Evolutionary conservation across 2,329 filamentous ascomycete species (phyloP).

Genomic region (Pochonia chlamydosporia): DNA sequence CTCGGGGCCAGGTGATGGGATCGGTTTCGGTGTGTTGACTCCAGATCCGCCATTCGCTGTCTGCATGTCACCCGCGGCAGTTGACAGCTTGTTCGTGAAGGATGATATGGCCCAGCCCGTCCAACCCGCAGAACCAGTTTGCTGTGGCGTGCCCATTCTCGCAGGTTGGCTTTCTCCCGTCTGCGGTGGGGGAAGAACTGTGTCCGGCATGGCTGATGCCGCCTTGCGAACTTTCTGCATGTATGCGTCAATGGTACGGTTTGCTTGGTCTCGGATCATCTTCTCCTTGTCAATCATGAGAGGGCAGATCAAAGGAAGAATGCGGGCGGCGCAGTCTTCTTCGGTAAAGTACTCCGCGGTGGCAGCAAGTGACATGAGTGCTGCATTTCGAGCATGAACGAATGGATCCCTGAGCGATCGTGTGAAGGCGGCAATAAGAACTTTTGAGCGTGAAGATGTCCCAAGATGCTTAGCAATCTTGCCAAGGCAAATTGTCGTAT

Average conservation of each 20-base stretch:
- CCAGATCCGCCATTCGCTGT: constrained; percentile 41
- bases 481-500: constrained; percentile 94
- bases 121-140: constrained; percentile 57
- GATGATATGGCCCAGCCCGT: constrained; percentile 97
- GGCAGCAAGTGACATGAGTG: constrained; percentile 77
- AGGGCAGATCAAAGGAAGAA: constrained; percentile 80
- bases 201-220: constrained; percentile 72
- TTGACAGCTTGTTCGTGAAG: constrained; percentile 88
- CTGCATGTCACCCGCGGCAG: constrained; percentile 83
- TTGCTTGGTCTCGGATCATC: constrained; percentile 84
- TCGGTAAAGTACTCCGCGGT: constrained; percentile 83
- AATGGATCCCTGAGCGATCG: constrained; percentile 89
- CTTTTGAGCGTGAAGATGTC: constrained; percentile 72
- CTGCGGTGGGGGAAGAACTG: constrained; percentile 61
- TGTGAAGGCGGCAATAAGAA: constrained; percentile 87
- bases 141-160: constrained; percentile 74
- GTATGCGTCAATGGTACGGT: constrained; percentile 83
- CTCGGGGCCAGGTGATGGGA: constrained; percentile 33
- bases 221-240: constrained; percentile 77
- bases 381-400: constrained; percentile 85
- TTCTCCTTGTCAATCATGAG: constrained; percentile 92
- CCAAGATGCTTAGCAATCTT: constrained; percentile 92
- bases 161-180: constrained; percentile 50
- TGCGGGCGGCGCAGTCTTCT: constrained; percentile 79
- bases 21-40: constrained; percentile 34